Percentiles rank a stretch among this genome's conserved stretches.
Conservation (phyloP, 2,329 filamentous ascomycete genomes). For the Delphinella strobiligena region DNA sequence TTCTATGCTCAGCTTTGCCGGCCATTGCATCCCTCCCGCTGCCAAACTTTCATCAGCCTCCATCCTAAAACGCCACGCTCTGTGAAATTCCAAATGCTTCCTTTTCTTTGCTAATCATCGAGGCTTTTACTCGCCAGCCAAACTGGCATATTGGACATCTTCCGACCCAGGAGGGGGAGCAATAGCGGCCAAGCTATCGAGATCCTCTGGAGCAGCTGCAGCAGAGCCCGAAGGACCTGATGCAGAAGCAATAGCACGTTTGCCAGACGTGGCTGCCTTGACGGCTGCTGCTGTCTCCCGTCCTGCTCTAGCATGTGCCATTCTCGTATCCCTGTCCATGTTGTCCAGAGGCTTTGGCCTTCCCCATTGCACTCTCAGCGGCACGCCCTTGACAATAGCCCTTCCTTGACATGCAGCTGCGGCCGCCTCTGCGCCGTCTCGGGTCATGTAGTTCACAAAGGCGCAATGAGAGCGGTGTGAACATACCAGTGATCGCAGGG, state of each 20-base stretch:
- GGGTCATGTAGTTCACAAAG: constrained; percentile 85
- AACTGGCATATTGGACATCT: constrained; percentile 72
- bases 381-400: constrained; percentile 82
- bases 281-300: constrained; percentile 34
- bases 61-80: constrained; percentile 10
- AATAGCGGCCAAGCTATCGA: constrained; percentile 29
- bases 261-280: constrained; percentile 14
- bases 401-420: constrained; percentile 76
- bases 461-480: constrained; percentile 96
- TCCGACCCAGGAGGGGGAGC: constrained; percentile 58
- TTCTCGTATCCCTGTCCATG: constrained; percentile 75
- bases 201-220: constrained; percentile 27
- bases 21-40: no score
- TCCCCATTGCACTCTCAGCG: constrained; percentile 82
- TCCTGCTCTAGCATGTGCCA: constrained; percentile 70
- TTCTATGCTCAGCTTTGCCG: no score
- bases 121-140: constrained; percentile 58
- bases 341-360: constrained; percentile 83
- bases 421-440: constrained; percentile 75
- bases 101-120: background rate
- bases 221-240: constrained; percentile 30
- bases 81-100: background rate
- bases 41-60: no score
- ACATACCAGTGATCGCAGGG: constrained; percentile 84
- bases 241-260: constrained; percentile 17